A percentile compares a stretch with the other conserved stretches of the same genome.
Evolutionary conservation across 1,284 basidiomycete species (phyloP).

Genomic region (Phellopilus nigrolimitatus): DNA sequence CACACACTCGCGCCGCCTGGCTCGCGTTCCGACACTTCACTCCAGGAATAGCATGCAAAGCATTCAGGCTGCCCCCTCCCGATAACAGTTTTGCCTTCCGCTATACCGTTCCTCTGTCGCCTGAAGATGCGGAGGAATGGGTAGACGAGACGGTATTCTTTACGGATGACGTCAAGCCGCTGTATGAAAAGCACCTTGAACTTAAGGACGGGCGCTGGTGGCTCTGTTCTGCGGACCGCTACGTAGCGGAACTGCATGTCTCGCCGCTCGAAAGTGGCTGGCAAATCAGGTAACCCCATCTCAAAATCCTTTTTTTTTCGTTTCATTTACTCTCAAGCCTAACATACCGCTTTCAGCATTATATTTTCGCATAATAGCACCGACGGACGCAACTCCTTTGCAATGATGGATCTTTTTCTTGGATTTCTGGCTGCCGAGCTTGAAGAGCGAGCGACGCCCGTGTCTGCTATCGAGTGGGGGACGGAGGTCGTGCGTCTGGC

Average conservation of each 20-base stretch:
- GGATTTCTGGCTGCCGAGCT: constrained; percentile 1
- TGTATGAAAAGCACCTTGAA: constrained; percentile 13
- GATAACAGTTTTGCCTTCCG: constrained; percentile 14
- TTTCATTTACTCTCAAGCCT: too few species aligned
- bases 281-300: neutral
- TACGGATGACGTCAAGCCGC: constrained; percentile 11
- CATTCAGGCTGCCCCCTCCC: constrained; percentile 8
- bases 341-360: too few species aligned
- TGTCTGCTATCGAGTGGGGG: neutral
- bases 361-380: constrained; percentile 8
- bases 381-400: constrained; percentile 8
- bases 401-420: constrained; percentile 2
- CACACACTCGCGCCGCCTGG: constrained; percentile 15
- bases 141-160: constrained; percentile 18
- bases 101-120: constrained; percentile 11
- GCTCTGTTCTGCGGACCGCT: neutral
- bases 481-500: constrained; percentile 2
- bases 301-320: too few species aligned
- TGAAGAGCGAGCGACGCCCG: neutral
- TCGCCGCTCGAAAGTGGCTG: neutral
- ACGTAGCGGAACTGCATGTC: constrained; percentile 6
- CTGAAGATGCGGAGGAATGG: constrained; percentile 12
- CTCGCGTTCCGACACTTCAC: constrained; percentile 12
- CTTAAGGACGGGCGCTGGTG: constrained; percentile 11
- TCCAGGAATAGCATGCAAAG: constrained; percentile 15